Evolutionary conservation across 495 filamentous ascomycete genomes (phyloP), one percentile per base, ranked within the genome.

Genomic region (Penicillium antarcticum): DNA sequence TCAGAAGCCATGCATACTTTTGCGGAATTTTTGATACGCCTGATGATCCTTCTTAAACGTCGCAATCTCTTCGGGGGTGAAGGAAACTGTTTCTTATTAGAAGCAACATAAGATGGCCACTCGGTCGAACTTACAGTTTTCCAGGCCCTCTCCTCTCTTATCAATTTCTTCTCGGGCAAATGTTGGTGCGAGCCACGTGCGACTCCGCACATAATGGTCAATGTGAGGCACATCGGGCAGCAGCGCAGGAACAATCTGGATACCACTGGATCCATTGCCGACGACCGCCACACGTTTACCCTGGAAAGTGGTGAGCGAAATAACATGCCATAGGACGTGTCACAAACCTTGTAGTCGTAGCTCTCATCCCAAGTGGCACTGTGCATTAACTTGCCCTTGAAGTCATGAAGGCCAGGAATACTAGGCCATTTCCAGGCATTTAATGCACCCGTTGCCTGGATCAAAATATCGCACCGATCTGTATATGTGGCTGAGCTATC

Each of bases 221-320:
- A 78, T 66, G 16, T 76, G 70, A 10, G 67, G 58, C 12, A 81
- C 79, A 7, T 70, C 54, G 11, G 79, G 78, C 46, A 84, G 73
- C 18, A 87, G 74, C 6, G 75, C 76, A 1, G 84, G 82, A 12
- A 89, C 76, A 17, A 87, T 74, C 54, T 88, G 84, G 29, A 73
- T 70, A 2, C 69, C 70, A 55, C 72, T 76, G 5, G 67, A 78
- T 3, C 79, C 77, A 42, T 74, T 75, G 1, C 80, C 81, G 44
- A 85, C 76, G 1, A 83, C 62, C 2, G 76, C 79, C 33, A 85
- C 74, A 11, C 56, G 66, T 55, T 82, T 77, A 12, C 69, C 70
- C 51, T 71, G 53, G 12, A 63, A 0, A n/a, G 29, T 8, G 4
- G 2, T 66, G 37, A 71, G 49, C 67, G 52, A n/a, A 51, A 18